Base-by-base conservation (phyloP, 2,329 filamentous ascomycete species). In the Ceratocystiopsis sp. region DNA sequence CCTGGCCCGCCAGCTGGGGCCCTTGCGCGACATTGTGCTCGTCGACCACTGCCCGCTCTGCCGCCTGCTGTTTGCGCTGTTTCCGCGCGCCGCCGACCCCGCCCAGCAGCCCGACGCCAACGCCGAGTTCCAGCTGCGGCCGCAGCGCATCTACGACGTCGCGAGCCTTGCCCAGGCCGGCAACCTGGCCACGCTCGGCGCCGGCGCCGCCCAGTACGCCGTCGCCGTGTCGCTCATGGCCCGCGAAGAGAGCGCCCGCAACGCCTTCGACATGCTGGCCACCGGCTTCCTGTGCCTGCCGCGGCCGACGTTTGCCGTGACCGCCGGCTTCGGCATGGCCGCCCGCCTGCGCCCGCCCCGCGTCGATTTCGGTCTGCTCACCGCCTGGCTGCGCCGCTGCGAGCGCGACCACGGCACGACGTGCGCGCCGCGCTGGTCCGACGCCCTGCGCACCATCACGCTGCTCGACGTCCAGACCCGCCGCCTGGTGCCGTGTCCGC, bases 371-470 rank as follows among this genome's bases (percentile, higher is more conserved):
- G 18, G n/a, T 16, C 29, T 36, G 6, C 32, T 41, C 15, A n/a
- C 18, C 2, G 25, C 16, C 3, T 74, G 49, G 41, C 35, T 46
- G 17, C 37, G 18, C 5, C 41, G 35, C 18, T 46, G 44, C 38
- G 41, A 43, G 17, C 16, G 29, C n/a, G 25, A 38, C 14, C 44
- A 46, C 19, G 29, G 34, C 4, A 17, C 38, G 14, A 14, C 12
- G 18, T 43, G 38, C 35, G 32, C 11, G 14, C 9, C 21, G 0
- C 21, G 25, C 10, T 44, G 42, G 42, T 17, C 18, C 10, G 44
- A 43, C 36, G 41, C 33, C 14, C 41, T 38, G 3, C 38, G 38
- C 13, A 41, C 36, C 4, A 32, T 35, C 13, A 34, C 38, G 18
- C 40, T 46, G 41, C 39, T 43, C 12, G 42, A 42, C 39, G 35